Evolutionary conservation across 106 monocot species (phyloP).

Genomic region (Agapanthus africanus): DNA sequence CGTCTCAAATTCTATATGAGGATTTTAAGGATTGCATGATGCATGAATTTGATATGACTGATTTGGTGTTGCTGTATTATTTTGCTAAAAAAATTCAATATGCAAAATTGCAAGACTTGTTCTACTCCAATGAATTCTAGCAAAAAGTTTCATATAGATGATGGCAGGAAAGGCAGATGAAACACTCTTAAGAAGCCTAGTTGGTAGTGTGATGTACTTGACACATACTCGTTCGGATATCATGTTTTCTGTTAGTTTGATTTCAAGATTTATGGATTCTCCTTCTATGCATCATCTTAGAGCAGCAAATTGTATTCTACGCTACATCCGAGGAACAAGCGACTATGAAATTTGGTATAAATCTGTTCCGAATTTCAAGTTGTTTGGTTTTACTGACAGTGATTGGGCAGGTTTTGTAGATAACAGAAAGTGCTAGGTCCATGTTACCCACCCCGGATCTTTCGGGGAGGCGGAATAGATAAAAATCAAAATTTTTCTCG

Average conservation of each 20-base stretch:
- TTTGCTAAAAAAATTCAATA: conserved; percentile 8
- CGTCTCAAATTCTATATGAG: neutral
- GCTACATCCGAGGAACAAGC: conserved; percentile 5
- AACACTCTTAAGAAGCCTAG: neutral
- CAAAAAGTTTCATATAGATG: neutral
- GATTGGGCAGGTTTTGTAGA: conserved; percentile 16
- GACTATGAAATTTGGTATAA: too few species aligned
- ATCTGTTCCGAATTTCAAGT: too few species aligned
- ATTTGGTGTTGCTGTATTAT: conserved; percentile 8
- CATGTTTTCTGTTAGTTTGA: conserved; percentile 3
- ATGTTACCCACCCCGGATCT: too few species aligned
- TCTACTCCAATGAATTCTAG: neutral
- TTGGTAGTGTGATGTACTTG: conserved; percentile 9
- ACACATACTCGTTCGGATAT: conserved; percentile 15
- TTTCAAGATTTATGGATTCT: conserved; percentile 25
- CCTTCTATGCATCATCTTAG: too few species aligned
- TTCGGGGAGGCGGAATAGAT: too few species aligned
- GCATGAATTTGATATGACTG: neutral
- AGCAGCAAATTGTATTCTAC: conserved; percentile 10
- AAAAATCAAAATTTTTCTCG: too few species aligned
- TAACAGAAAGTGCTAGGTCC: too few species aligned
- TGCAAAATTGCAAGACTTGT: neutral
- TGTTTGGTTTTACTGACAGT: too few species aligned
- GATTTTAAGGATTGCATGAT: neutral
- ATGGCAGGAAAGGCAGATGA: neutral